Evolutionary conservation across 2,329 filamentous ascomycete species (phyloP), one percentile per base, ranked within the genome.

Genomic region (Penicillium frequentans): DNA sequence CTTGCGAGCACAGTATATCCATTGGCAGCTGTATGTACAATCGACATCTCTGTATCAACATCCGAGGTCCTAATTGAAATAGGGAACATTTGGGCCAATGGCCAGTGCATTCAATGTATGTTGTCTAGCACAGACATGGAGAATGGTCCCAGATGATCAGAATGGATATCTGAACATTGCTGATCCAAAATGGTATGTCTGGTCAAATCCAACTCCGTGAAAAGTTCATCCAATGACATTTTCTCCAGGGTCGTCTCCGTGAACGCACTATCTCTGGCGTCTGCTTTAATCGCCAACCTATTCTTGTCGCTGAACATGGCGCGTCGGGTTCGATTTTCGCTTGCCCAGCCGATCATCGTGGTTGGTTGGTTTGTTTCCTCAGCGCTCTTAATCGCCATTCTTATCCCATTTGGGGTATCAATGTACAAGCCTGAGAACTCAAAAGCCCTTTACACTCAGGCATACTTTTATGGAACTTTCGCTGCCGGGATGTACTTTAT

Each of bases 241-340:
- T 56, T 2, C 23, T 37, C 24, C 29, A 81, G 79, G 79, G 73
- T 83, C 4, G 71, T 82, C 31, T 81, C 78, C 3, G 70, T 86
- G 54, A 87, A 86, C 62, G 80, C 79, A 2, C 65, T 86, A 27
- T 85, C 83, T 2, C 75, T 87, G 4, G 73, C 74, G 16, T 79
- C 78, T 53, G 84, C 84, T 0, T 67, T 87, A 10, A 67, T 79
- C 5, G 81, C 83, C 9, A 87, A 87, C 56, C 64, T 81, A 14
- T 75, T 80, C 3, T 70, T 87, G 7, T 75, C 86, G 1, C 74
- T 86, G 24, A 86, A 85, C 68, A 86, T 87, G 84, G 81, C 83
- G 2, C 77, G 79, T 24, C 76, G 82, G 13, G 64, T 86, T 10
- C 73, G 75, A 0, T 86, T 86, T 66, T 72, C 75, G 5, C 73